phyloP scores from a whole-genome alignment of 495 filamentous ascomycete species.

The Neurospora sp. region DNA sequence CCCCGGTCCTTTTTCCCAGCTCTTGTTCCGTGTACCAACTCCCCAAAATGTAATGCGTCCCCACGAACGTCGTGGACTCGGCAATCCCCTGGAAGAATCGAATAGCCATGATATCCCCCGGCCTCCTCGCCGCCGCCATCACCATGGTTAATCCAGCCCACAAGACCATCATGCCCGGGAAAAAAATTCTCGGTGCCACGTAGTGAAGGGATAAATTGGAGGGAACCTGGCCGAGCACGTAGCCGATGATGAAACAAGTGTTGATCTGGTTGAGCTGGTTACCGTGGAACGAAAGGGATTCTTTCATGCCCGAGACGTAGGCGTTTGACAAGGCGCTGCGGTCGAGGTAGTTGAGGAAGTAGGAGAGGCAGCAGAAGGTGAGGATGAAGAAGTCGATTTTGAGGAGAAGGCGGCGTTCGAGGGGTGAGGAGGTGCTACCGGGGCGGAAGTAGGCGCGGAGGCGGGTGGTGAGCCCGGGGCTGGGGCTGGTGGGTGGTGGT shows the following conservation, averaged over 20 bases:
- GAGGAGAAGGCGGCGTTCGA: constrained; percentile 37
- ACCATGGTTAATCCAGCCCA: constrained; percentile 55
- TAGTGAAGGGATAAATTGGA: constrained; percentile 51
- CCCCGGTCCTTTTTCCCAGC: constrained; percentile 50
- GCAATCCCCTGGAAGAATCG: constrained; percentile 59
- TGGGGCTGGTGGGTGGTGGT: background rate
- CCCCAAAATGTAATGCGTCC: constrained; percentile 56
- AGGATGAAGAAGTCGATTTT: constrained; percentile 59
- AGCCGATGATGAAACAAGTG: constrained; percentile 39
- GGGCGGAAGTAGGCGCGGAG: background rate
- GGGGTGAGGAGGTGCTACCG: constrained; percentile 19
- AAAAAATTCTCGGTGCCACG: constrained; percentile 47
- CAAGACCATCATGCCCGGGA: constrained; percentile 49
- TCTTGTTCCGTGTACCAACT: constrained; percentile 58
- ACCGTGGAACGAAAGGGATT: constrained; percentile 46
- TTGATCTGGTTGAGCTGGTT: constrained; percentile 52
- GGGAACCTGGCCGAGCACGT: constrained; percentile 51
- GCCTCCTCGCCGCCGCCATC: constrained; percentile 40
- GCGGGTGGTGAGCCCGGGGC: background rate
- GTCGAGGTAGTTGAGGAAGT: constrained; percentile 47
- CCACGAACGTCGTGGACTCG: constrained; percentile 51
- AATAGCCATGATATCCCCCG: constrained; percentile 51
- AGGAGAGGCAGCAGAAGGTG: constrained; percentile 53
- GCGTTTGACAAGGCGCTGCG: constrained; percentile 51
- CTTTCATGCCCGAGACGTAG: constrained; percentile 58